These are phyloP conservation scores for Plantago elongata DNA, from an alignment of 257 asterid genomes.

Conservation along the genomic window DNA sequence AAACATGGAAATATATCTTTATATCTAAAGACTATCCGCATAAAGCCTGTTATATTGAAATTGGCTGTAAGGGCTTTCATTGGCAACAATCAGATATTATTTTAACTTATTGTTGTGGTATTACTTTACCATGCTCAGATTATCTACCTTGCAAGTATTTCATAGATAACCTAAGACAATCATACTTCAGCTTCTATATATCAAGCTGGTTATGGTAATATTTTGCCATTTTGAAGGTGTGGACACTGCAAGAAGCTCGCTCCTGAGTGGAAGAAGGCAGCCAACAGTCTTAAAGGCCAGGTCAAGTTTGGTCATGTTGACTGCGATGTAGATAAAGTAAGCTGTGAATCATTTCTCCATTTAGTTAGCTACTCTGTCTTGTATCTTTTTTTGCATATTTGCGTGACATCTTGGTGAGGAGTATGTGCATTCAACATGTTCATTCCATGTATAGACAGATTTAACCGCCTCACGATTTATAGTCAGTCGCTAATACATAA, in stretches of 20 bases:
- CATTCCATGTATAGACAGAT: not conserved
- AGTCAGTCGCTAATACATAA: not conserved
- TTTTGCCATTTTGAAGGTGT: slow-evolving; percentile 52
- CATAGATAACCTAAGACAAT: not conserved
- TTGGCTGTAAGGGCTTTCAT: no score
- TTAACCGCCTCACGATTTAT: not conserved
- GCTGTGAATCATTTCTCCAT: slow-evolving; percentile 18
- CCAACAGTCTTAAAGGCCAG: slow-evolving; percentile 82
- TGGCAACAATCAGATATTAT: not conserved
- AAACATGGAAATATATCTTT: no score
- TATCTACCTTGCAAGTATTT: slow-evolving; percentile 1
- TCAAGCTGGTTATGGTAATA: not conserved
- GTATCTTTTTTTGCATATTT: slow-evolving; percentile 1
- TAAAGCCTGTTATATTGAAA: no score
- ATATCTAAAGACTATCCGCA: no score
- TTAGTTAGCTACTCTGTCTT: slow-evolving; percentile 3
- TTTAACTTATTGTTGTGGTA: slow-evolving; percentile 4
- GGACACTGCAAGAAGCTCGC: slow-evolving; percentile 99
- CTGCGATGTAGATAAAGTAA: slow-evolving; percentile 89
- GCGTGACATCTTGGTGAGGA: slow-evolving; percentile 9
- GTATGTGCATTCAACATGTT: not conserved
- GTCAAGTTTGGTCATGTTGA: slow-evolving; percentile 97
- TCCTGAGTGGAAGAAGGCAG: slow-evolving; percentile 99
- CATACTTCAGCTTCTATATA: not conserved
- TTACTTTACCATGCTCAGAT: not conserved